Base-by-base conservation (phyloP, 768 basidiomycete species). In the Tylopilus felleus region DNA sequence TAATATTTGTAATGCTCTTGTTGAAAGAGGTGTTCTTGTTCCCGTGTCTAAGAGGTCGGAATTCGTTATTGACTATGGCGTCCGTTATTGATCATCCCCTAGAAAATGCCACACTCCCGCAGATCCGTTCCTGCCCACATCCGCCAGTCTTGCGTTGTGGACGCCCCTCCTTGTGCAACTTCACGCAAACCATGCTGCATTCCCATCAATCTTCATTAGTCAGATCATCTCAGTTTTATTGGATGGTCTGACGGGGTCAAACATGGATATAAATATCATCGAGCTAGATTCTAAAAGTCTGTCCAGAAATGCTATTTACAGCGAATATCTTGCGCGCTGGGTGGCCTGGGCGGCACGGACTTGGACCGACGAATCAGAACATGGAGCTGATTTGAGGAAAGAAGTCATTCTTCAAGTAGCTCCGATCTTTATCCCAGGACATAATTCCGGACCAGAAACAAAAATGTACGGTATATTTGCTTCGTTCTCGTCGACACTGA, bases 11-110 rank as follows among this genome's bases (percentile, higher is more conserved):
- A 82, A 86, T 44, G 78, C 71, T 1, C 72, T 98, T 13, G 60
- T 90, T 46, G 84, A 83, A 52, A 81, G 79, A 56, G 93, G 93
- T 10, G 81, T 76, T 10, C 73, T 98, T 8, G 86, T 98, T 4
- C 94, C 96, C 8, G 60, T 88, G 2, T 87, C 92, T 1, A 90
- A 85, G 73, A 93, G 85, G 96, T 95, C 58, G 58, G 80, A 61
- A 44, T 39, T 19, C 29, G 8, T 38, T 31, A 22, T 8, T 14
- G 45, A 48, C 27, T 25, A 7, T 46, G 4, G 27, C 16, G 0
- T 52, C 5, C 8, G 8, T 52, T n/a, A 29, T 53, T 51, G n/a
- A 66, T 51, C 16, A 41, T 49, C 13, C 12, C 23, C 19, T 38
- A 89, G 88, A 68, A 90, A 87, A 70, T 77, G 85, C 41, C 54